These are phyloP conservation scores for Candida tetrigidarum DNA, from an alignment of 1,139 yeast genomes.

Conservation along the genomic window DNA sequence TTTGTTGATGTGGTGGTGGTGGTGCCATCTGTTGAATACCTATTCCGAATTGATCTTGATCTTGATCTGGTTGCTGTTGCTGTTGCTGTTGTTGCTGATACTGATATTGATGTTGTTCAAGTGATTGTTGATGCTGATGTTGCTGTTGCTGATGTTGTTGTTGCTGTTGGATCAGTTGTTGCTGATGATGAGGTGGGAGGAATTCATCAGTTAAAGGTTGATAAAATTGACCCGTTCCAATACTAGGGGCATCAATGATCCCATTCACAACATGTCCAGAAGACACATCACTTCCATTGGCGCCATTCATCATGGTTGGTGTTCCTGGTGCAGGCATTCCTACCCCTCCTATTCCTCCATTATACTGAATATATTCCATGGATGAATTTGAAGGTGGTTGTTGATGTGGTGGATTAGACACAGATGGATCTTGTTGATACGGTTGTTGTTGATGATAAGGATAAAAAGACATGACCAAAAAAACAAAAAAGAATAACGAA, in stretches of 20 bases:
- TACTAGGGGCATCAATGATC: slow-evolving; percentile 15
- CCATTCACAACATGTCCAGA: slow-evolving; percentile 7
- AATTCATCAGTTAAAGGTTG: slow-evolving; percentile 6
- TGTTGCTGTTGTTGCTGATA: background rate
- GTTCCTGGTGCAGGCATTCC: slow-evolving; percentile 7
- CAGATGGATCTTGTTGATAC: slow-evolving; percentile 1
- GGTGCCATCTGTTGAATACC: slow-evolving; percentile 5
- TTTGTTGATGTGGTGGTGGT: slow-evolving; percentile 3
- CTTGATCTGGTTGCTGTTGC: slow-evolving; percentile 4
- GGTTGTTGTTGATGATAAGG: slow-evolving; percentile 7
- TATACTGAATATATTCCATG: slow-evolving; percentile 1
- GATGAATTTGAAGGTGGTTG: background rate
- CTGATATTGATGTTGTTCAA: background rate
- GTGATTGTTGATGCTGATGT: slow-evolving; percentile 6
- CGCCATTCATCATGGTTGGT: slow-evolving; percentile 7
- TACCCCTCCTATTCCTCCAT: slow-evolving; percentile 1
- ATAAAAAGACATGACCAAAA: slow-evolving; percentile 3
- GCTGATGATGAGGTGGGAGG: slow-evolving; percentile 5
- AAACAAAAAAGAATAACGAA: background rate
- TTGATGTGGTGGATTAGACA: background rate
- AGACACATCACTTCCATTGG: background rate
- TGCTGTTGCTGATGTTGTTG: slow-evolving; percentile 8
- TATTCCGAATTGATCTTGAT: slow-evolving; percentile 6
- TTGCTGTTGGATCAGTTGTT: slow-evolving; percentile 1
- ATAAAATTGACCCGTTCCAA: slow-evolving; percentile 16